phyloP scores from a whole-genome alignment of 441 rosid species.

The Pelargonium citronellum region DNA sequence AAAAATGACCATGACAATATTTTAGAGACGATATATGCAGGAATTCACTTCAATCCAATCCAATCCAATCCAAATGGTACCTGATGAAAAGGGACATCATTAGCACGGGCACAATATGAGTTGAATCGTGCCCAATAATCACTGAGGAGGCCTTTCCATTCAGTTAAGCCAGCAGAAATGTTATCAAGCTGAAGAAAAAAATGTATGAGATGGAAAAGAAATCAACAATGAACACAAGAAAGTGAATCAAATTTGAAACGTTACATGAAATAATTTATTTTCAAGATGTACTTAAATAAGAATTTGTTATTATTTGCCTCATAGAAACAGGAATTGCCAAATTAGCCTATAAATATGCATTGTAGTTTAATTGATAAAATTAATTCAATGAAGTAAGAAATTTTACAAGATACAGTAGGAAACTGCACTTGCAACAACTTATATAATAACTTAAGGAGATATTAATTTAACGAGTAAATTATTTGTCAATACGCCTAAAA shows the following conservation, averaged over 20 bases:
- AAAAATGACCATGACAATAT: constrained; percentile 12
- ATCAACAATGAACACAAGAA: constrained; percentile 13
- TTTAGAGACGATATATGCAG: constrained; percentile 12
- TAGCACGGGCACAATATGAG: constrained; percentile 62
- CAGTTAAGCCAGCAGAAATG: constrained; percentile 90
- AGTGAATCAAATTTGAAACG: neutral
- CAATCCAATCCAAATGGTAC: constrained; percentile 34
- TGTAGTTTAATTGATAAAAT: no score
- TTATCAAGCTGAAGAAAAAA: constrained; percentile 72
- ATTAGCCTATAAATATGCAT: no score
- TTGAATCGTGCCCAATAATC: constrained; percentile 95
- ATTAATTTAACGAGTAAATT: neutral
- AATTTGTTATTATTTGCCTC: no score
- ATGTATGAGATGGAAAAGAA: neutral
- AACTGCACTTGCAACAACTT: neutral
- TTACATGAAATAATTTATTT: neutral
- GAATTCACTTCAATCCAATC: constrained; percentile 20
- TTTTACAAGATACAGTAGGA: neutral
- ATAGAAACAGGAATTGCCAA: no score
- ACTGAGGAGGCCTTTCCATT: constrained; percentile 93
- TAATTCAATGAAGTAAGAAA: no score
- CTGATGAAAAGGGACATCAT: constrained; percentile 68
- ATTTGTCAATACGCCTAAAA: neutral
- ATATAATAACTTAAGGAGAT: neutral
- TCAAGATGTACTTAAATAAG: no score